phyloP scores from a whole-genome alignment of 2,329 filamentous ascomycete genomes.

The Xylariaceae sp. region DNA sequence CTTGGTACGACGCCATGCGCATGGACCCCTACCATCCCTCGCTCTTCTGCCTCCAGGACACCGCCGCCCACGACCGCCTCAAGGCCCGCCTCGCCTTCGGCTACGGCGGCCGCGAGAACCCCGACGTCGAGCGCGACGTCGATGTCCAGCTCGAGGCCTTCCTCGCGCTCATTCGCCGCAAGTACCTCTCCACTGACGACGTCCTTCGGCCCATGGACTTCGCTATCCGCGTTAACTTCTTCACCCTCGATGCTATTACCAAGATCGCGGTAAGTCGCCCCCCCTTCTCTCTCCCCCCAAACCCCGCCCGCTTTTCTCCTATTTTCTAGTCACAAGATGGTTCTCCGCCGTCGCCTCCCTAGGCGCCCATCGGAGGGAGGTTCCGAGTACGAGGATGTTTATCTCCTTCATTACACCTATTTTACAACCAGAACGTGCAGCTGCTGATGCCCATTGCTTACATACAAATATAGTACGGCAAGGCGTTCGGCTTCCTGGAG shows the following conservation, averaged over 20 bases:
- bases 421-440: no score
- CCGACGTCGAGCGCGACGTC: slow-evolving; percentile 40
- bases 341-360: no score
- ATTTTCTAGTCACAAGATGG: no score
- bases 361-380: no score
- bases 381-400: no score
- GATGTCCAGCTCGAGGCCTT: slow-evolving; percentile 48
- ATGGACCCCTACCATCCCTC: slow-evolving; percentile 59
- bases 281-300: not conserved
- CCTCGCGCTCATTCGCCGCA: slow-evolving; percentile 44
- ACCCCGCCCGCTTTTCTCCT: no score
- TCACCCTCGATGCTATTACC: slow-evolving; percentile 56
- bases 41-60: slow-evolving; percentile 52
- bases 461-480: slow-evolving; percentile 40
- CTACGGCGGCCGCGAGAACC: slow-evolving; percentile 30
- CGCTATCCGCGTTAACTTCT: slow-evolving; percentile 47
- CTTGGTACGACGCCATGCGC: slow-evolving; percentile 52
- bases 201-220: slow-evolving; percentile 45
- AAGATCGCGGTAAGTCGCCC: slow-evolving; percentile 39
- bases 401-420: no score
- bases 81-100: slow-evolving; percentile 43
- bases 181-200: slow-evolving; percentile 30
- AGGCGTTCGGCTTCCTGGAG: slow-evolving; percentile 49
- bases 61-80: slow-evolving; percentile 45
- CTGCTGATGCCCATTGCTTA: no score